Evolutionary conservation across 305 asterid genomes (phyloP).

Genomic region (Fraxinus baroniana): DNA sequence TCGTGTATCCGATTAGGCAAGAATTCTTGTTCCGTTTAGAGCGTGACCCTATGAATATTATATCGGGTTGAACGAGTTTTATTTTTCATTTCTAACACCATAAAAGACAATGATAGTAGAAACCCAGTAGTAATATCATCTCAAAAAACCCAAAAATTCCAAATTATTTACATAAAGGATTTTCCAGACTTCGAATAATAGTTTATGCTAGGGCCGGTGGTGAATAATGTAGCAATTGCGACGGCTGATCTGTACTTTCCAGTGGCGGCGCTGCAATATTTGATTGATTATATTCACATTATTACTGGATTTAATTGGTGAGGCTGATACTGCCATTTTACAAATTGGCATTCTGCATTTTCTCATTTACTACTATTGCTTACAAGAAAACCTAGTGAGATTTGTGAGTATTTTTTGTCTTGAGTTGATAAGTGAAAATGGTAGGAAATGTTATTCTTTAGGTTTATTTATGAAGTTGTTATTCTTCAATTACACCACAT

Average conservation of each 20-base stretch:
- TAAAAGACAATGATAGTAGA: constrained; percentile 37
- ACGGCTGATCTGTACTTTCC: constrained; percentile 76
- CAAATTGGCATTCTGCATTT: neutral
- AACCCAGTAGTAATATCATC: constrained; percentile 19
- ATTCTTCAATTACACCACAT: too few species aligned
- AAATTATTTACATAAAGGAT: constrained; percentile 27
- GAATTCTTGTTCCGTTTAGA: too few species aligned
- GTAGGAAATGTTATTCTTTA: neutral
- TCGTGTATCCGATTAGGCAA: constrained; percentile 8
- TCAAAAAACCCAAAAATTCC: constrained; percentile 27
- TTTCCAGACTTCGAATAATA: constrained; percentile 24
- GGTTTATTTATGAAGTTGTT: neutral
- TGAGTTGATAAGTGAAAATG: neutral
- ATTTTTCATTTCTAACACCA: constrained; percentile 35
- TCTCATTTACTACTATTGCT: neutral
- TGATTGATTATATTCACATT: constrained; percentile 67
- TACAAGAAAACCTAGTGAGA: neutral
- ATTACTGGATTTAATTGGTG: constrained; percentile 72
- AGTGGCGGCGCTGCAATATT: constrained; percentile 66
- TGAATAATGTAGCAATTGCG: constrained; percentile 69
- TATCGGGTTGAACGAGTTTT: too few species aligned
- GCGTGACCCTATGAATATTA: too few species aligned
- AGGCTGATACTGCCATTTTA: constrained; percentile 12
- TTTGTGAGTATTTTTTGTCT: neutral
- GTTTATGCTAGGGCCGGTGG: constrained; percentile 39